Conservation (phyloP, 768 basidiomycete genomes). For the Neoboletus brunneissimus region DNA sequence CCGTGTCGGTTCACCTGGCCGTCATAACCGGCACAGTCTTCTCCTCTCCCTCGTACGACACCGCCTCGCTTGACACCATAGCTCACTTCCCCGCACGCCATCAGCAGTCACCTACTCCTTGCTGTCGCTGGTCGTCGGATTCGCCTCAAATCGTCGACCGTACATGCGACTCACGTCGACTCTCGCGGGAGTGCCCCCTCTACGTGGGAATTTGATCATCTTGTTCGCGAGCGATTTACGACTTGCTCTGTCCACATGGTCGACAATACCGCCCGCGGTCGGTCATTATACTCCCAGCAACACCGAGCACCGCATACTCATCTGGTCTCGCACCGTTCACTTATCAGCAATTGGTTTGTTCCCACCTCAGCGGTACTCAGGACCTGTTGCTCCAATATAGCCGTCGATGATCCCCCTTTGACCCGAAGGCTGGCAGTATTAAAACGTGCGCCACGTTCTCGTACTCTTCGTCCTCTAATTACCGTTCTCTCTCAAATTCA, state of each 20-base stretch:
- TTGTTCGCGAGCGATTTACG: background rate
- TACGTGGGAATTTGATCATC: background rate
- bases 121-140: background rate
- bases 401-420: background rate
- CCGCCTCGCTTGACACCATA: background rate
- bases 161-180: background rate
- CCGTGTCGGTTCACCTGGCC: too few relatives aligned
- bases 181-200: background rate
- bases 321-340: too few relatives aligned
- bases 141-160: background rate
- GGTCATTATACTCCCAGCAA: background rate
- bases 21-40: constrained; percentile 7
- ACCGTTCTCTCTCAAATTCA: background rate
- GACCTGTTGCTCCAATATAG: background rate
- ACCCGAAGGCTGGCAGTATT: too few relatives aligned
- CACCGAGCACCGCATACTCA: background rate
- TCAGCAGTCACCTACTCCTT: background rate
- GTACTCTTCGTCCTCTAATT: background rate
- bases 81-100: too few relatives aligned
- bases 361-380: too few relatives aligned
- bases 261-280: background rate
- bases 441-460: too few relatives aligned
- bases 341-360: too few relatives aligned
- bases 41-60: background rate
- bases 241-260: background rate